A percentile compares a stretch with the other conserved stretches of the same genome.
Conservation (phyloP, 129 eudicot species). For the Flaveria ramosissima region DNA sequence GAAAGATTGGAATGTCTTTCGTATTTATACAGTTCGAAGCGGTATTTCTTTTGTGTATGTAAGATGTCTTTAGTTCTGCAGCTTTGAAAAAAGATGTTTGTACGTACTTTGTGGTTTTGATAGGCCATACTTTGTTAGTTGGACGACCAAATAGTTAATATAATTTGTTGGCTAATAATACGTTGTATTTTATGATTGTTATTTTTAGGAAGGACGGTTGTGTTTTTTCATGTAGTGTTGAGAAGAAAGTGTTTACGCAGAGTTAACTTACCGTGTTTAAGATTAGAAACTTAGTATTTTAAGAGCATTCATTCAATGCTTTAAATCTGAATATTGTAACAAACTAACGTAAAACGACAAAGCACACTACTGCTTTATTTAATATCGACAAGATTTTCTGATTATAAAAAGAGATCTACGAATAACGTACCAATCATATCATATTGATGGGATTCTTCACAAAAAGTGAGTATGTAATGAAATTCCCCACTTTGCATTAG, state of each 20-base stretch:
- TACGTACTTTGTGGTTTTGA: too few relatives aligned
- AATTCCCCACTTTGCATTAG: not conserved
- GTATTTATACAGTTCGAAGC: too few relatives aligned
- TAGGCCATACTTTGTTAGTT: too few relatives aligned
- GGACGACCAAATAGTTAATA: not conserved
- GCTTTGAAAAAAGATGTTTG: too few relatives aligned
- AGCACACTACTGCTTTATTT: not conserved
- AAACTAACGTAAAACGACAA: not conserved
- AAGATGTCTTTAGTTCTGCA: not conserved
- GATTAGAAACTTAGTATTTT: not conserved
- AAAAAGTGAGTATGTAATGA: not conserved
- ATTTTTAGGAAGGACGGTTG: not conserved
- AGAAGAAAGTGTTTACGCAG: too few relatives aligned
- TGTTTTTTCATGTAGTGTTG: too few relatives aligned
- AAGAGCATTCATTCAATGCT: too few relatives aligned
- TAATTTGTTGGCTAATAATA: not conserved
- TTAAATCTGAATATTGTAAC: not conserved
- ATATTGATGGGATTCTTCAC: not conserved
- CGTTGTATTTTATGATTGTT: not conserved
- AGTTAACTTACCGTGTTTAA: too few relatives aligned
- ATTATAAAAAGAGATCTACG: too few relatives aligned
- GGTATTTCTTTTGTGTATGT: not conserved
- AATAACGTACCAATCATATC: not conserved
- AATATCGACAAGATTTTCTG: not conserved
- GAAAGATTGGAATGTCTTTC: too few relatives aligned